Evolutionary conservation across 805 yeast genomes (phyloP).

Genomic region (Candida morakotiae): DNA sequence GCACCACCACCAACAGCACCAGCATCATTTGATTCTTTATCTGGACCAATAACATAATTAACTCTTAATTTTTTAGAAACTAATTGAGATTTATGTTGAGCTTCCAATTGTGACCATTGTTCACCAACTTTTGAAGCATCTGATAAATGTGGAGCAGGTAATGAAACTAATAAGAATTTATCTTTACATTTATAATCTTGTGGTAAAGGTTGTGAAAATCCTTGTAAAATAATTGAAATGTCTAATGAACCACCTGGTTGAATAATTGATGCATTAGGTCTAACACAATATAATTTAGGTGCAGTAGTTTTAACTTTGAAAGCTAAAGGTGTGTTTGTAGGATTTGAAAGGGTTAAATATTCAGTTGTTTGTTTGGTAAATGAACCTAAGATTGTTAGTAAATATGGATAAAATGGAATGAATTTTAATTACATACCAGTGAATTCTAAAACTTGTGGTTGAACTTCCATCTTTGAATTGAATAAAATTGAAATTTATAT

Average conservation of each 20-base stretch:
- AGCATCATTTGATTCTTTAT: conserved; percentile 12
- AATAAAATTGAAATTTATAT: neutral
- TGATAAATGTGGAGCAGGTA: conserved; percentile 66
- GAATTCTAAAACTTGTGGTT: conserved; percentile 71
- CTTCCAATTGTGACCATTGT: conserved; percentile 71
- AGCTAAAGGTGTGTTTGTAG: conserved; percentile 59
- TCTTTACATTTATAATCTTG: conserved; percentile 79
- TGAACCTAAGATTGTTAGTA: conserved; percentile 62
- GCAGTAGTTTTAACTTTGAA: conserved; percentile 98
- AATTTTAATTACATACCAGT: conserved; percentile 65
- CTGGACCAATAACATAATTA: conserved; percentile 38
- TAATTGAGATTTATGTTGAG: conserved; percentile 50
- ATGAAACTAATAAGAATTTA: conserved; percentile 84
- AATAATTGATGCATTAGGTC: conserved; percentile 87
- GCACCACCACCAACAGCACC: conserved; percentile 15
- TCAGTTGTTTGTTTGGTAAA: conserved; percentile 70
- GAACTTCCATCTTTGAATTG: conserved; percentile 51
- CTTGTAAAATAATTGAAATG: conserved; percentile 83
- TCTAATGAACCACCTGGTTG: conserved; percentile 69
- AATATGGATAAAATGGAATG: no score
- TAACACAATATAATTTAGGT: conserved; percentile 90
- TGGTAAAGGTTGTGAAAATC: conserved; percentile 70
- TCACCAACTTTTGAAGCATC: conserved; percentile 58
- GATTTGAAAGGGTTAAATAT: conserved; percentile 50
- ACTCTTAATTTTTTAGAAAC: conserved; percentile 67